Base-by-base conservation (phyloP, 164 flowering plant genomes). In the Buxus sempervirens region DNA sequence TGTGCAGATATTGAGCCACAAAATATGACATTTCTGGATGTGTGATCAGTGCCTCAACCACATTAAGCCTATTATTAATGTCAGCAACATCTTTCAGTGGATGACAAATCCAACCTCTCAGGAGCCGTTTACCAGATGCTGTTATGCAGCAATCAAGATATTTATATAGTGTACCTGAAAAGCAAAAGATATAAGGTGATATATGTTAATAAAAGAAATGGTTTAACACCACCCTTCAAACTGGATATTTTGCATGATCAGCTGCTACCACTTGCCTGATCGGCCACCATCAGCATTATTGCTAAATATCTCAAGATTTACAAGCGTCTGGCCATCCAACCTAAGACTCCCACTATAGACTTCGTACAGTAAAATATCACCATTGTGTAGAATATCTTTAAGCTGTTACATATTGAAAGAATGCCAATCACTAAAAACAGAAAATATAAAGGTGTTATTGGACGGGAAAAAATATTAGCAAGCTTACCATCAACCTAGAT, bases 261-360 rank as follows among this genome's bases (percentile, higher is more conserved):
- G 51, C 26, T 18, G 51, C 41, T 36, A 64, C 22, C 19, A 78
- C 88, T 81, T 75, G 75, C 99, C 99, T 86, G 88, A 76, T 67
- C 71, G 53, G 67, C 96, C 86, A 69, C 99, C 96, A 82, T 96
- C 93, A 72, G 83, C 91, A 85, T 72, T 90, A 71, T 93, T 96
- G 71, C 72, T 73, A 69, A 90, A 93, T 57, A 96, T 82, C 82
- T 96, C 99, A 71, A 93, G 95, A 83, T 96, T 96, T 20, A 86
- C 81, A 36, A 90, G 80, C 32, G 99, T 89, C 76, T 93, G 98
- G 19, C 99, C 97, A 75, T 96, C 99, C 87, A 96, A 89, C 79
- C 90, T 84, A 60, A 96, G 88, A 77, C 84, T 88, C 55, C 91
- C 96, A 64, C 58, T 81, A 48, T 87, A 93, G 51, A 93, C 86